These are phyloP conservation scores for Pythium phragmiticola DNA, from an alignment of 352 stramenopile genomes.

Conservation along the genomic window DNA sequence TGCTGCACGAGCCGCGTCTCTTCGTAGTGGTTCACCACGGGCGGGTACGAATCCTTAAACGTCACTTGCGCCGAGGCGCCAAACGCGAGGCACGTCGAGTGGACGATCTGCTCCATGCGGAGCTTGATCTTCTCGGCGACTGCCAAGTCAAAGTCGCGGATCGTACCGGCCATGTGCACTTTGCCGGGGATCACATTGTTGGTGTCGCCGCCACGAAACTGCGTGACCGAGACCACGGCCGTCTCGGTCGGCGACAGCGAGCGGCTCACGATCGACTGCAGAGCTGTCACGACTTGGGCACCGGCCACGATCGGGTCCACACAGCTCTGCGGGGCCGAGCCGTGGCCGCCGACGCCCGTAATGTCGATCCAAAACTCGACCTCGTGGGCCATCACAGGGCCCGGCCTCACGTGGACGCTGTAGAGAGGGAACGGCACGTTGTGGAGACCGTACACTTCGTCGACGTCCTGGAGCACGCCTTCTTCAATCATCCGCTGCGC, in stretches of 20 bases:
- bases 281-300: slow-evolving; percentile 86
- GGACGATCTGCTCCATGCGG: slow-evolving; percentile 82
- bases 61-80: slow-evolving; percentile 66
- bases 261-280: slow-evolving; percentile 93
- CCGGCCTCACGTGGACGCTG: slow-evolving; percentile 83
- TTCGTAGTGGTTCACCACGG: slow-evolving; percentile 76
- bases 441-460: slow-evolving; percentile 94
- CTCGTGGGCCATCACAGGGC: slow-evolving; percentile 90
- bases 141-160: slow-evolving; percentile 90
- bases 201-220: slow-evolving; percentile 89
- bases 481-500: slow-evolving; percentile 93
- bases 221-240: slow-evolving; percentile 91
- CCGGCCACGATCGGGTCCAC: slow-evolving; percentile 92
- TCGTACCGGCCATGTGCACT: slow-evolving; percentile 88
- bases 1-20: slow-evolving; percentile 80
- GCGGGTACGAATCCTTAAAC: slow-evolving; percentile 72
- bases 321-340: slow-evolving; percentile 90
- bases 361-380: slow-evolving; percentile 94
- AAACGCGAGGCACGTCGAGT: slow-evolving; percentile 80
- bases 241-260: slow-evolving; percentile 89
- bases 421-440: slow-evolving; percentile 89
- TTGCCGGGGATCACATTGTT: slow-evolving; percentile 94
- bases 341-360: slow-evolving; percentile 92
- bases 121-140: slow-evolving; percentile 80
- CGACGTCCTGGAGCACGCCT: slow-evolving; percentile 80